phyloP scores from a whole-genome alignment of 2,329 filamentous ascomycete genomes.

The Aspergillus jensenii region DNA sequence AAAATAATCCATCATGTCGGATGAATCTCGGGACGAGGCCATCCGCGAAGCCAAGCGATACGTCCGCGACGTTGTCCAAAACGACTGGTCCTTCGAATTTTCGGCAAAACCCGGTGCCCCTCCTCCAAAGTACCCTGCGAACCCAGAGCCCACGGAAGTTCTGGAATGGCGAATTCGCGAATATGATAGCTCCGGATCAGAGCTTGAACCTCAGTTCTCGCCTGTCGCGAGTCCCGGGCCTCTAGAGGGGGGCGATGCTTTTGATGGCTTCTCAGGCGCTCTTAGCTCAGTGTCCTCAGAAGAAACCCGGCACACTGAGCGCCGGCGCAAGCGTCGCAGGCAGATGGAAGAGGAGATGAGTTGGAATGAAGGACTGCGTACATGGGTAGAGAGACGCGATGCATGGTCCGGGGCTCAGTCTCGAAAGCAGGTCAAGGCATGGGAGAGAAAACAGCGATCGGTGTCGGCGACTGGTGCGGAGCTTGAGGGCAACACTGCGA shows the following conservation, averaged over 20 bases:
- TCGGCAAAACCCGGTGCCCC: constrained; percentile 20
- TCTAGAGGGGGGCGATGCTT: constrained; percentile 7
- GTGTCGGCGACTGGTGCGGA: neutral
- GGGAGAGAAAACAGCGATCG: constrained; percentile 14
- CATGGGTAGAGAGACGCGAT: constrained; percentile 74
- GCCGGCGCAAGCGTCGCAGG: constrained; percentile 57
- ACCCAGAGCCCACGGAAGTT: constrained; percentile 26
- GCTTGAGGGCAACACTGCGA: neutral
- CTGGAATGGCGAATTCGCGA: constrained; percentile 38
- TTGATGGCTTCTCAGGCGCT: neutral
- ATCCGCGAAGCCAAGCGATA: constrained; percentile 43
- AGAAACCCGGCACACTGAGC: constrained; percentile 48
- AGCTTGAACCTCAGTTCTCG: constrained; percentile 31
- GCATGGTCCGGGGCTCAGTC: constrained; percentile 75
- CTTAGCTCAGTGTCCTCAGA: constrained; percentile 26
- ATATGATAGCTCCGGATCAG: constrained; percentile 38
- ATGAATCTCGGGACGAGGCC: constrained; percentile 39
- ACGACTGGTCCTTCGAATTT: constrained; percentile 43
- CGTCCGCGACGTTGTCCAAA: constrained; percentile 40
- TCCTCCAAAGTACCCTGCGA: constrained; percentile 20
- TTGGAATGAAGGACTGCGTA: constrained; percentile 81
- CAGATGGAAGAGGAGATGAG: constrained; percentile 63
- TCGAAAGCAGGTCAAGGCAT: constrained; percentile 25
- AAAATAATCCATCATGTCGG: constrained; percentile 11
- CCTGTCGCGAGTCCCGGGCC: constrained; percentile 1